These are phyloP conservation scores for Madurella fahalii DNA, from an alignment of 2,329 filamentous ascomycete species.

Conservation along the genomic window DNA sequence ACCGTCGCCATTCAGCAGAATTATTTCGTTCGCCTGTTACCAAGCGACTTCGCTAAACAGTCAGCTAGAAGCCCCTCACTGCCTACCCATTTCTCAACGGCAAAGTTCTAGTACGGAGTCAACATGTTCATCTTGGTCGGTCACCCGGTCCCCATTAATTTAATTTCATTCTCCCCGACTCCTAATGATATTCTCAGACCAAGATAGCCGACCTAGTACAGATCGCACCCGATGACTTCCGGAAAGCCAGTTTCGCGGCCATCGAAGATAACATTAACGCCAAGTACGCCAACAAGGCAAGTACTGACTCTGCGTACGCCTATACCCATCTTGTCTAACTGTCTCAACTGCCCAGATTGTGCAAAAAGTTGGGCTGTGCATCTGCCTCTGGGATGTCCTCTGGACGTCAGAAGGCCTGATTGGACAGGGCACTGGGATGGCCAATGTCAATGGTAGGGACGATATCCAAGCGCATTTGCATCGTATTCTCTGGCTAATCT, in stretches of 20 bases:
- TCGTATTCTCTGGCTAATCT: conserved; percentile 13
- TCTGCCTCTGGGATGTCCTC: conserved; percentile 87
- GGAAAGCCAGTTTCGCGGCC: conserved; percentile 73
- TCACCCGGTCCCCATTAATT: conserved; percentile 2
- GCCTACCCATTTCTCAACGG: background rate
- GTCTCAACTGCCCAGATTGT: conserved; percentile 57
- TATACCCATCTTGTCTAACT: background rate
- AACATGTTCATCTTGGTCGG: conserved; percentile 51
- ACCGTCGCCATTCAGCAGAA: no score
- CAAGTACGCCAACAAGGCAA: conserved; percentile 90
- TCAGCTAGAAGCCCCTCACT: background rate
- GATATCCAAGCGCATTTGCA: background rate
- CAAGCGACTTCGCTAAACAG: background rate
- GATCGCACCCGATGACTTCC: conserved; percentile 84
- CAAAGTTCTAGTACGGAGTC: background rate
- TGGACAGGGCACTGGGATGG: conserved; percentile 83
- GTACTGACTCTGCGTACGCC: background rate
- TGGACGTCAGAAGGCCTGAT: conserved; percentile 90
- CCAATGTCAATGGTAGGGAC: conserved; percentile 81
- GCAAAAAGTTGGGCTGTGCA: conserved; percentile 88
- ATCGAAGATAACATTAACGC: conserved; percentile 96
- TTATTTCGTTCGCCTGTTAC: no score
- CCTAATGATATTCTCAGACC: conserved; percentile 53
- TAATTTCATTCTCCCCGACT: background rate
- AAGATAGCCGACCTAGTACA: conserved; percentile 93